Conservation (phyloP, 805 yeast species). For the Ogataea zsoltii region DNA sequence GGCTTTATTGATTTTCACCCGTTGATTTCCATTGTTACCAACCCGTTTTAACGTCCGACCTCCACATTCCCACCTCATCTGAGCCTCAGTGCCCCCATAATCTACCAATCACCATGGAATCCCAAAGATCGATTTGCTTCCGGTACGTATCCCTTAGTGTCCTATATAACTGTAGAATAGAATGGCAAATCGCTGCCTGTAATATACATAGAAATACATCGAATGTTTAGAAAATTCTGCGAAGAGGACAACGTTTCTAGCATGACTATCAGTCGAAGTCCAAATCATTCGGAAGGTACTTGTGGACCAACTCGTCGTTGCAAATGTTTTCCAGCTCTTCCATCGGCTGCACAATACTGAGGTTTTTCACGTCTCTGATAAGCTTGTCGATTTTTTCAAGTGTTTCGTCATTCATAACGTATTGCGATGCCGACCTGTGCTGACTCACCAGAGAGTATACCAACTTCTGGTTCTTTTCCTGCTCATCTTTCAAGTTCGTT, state of each 20-base stretch:
- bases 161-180: slow-evolving; percentile 13
- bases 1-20: no score
- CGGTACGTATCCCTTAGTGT: neutral
- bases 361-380: slow-evolving; percentile 10
- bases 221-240: neutral
- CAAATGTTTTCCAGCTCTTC: slow-evolving; percentile 14
- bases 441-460: slow-evolving; percentile 8
- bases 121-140: no score
- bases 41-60: no score
- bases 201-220: slow-evolving; percentile 1
- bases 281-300: slow-evolving; percentile 1
- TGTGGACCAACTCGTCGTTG: slow-evolving; percentile 9
- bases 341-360: slow-evolving; percentile 12
- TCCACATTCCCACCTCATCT: no score
- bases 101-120: neutral
- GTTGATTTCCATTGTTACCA: no score
- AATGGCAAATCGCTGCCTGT: slow-evolving; percentile 10
- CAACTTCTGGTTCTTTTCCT: slow-evolving; percentile 14
- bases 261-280: neutral
- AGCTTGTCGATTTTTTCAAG: slow-evolving; percentile 9
- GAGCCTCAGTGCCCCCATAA: no score
- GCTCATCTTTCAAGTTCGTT: slow-evolving; percentile 1
- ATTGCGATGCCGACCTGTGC: neutral
- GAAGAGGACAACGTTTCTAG: no score
- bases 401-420: neutral